A percentile compares a stretch with the other conserved stretches of the same genome.
These are phyloP conservation scores for Fusarium setosum DNA, from an alignment of 2,329 filamentous ascomycete species.

Conservation along the genomic window DNA sequence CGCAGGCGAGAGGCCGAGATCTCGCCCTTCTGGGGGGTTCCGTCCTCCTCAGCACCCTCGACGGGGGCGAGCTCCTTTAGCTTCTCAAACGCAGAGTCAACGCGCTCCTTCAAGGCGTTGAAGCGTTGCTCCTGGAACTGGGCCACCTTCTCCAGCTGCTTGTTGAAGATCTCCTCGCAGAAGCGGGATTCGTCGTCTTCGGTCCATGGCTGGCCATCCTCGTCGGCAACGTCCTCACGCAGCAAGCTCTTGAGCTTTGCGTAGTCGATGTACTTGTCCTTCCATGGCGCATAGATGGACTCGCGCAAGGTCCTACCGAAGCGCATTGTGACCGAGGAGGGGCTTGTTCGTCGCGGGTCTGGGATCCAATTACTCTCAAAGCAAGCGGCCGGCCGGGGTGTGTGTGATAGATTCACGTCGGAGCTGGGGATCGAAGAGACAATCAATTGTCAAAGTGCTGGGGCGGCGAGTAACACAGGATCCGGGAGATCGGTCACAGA, in stretches of 20 bases:
- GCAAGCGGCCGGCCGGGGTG: slow-evolving; percentile 1
- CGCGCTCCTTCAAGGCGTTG: slow-evolving; percentile 63
- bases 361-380: slow-evolving; percentile 13
- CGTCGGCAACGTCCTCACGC: slow-evolving; percentile 77
- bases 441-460: neutral
- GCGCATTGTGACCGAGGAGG: slow-evolving; percentile 71
- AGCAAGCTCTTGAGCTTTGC: slow-evolving; percentile 90
- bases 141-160: slow-evolving; percentile 94
- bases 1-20: slow-evolving; percentile 67
- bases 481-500: slow-evolving; percentile 8
- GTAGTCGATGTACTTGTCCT: slow-evolving; percentile 95
- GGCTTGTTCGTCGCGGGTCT: slow-evolving; percentile 2
- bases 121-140: slow-evolving; percentile 87
- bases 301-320: slow-evolving; percentile 90
- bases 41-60: slow-evolving; percentile 60
- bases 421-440: neutral
- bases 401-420: neutral
- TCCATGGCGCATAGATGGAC: slow-evolving; percentile 88
- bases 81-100: slow-evolving; percentile 71
- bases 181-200: slow-evolving; percentile 94
- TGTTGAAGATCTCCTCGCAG: slow-evolving; percentile 94
- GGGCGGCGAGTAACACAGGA: neutral
- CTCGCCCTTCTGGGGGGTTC: slow-evolving; percentile 58
- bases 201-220: slow-evolving; percentile 78
- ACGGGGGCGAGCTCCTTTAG: slow-evolving; percentile 80